Percentiles rank a stretch among this genome's conserved stretches.
These are phyloP conservation scores for Leucocoprinus leucothites DNA, from an alignment of 768 basidiomycete genomes.

Conservation along the genomic window DNA sequence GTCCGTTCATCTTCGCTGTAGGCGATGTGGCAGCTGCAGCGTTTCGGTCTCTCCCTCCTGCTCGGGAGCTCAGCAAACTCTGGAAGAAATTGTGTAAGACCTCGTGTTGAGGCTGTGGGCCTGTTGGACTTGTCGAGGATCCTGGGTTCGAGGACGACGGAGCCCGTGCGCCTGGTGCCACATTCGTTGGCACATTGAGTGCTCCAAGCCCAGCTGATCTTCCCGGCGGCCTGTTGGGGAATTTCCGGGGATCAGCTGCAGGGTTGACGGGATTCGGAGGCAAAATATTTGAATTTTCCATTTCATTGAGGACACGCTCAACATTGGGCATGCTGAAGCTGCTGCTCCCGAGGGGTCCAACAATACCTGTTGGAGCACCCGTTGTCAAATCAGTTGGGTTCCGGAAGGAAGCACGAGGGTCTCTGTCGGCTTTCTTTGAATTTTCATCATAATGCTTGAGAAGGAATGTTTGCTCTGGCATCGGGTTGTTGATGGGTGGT, in stretches of 20 bases:
- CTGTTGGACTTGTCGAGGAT: constrained; percentile 24
- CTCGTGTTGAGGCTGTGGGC: constrained; percentile 73
- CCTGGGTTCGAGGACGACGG: constrained; percentile 35
- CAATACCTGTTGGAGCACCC: constrained; percentile 67
- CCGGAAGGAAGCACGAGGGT: constrained; percentile 86
- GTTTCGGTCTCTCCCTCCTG: constrained; percentile 21
- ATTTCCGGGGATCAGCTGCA: constrained; percentile 23
- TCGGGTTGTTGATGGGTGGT: constrained; percentile 77
- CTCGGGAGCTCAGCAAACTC: constrained; percentile 64
- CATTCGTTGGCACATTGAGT: constrained; percentile 30
- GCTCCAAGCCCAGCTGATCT: constrained; percentile 39
- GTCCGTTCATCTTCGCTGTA: constrained; percentile 13
- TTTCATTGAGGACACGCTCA: constrained; percentile 82
- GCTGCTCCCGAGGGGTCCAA: constrained; percentile 89
- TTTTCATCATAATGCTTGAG: constrained; percentile 90
- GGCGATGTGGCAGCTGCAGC: constrained; percentile 2
- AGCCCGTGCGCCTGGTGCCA: constrained; percentile 27
- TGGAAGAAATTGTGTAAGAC: constrained; percentile 89
- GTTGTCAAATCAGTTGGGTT: constrained; percentile 62
- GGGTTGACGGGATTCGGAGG: constrained; percentile 20
- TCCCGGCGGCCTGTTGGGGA: constrained; percentile 28
- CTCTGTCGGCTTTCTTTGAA: constrained; percentile 83
- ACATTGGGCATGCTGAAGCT: constrained; percentile 86
- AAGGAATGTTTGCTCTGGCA: constrained; percentile 89
- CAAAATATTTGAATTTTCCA: constrained; percentile 61